Conservation (phyloP, 1,284 basidiomycete species). For the Neotropicomus parvogracilis region DNA sequence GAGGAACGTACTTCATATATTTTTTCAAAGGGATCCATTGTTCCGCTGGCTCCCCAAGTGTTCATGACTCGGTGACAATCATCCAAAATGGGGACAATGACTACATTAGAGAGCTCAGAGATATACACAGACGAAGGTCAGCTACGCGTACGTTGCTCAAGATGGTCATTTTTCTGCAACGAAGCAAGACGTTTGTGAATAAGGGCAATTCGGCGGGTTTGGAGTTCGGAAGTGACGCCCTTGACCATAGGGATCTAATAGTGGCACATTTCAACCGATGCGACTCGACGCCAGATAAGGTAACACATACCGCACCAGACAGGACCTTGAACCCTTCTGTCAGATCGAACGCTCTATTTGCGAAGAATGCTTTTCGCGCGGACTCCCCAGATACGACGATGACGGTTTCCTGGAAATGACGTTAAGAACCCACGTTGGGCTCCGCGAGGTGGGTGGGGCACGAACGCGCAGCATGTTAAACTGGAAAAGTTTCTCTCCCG, state of each 20-base stretch:
- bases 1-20: slow-evolving; percentile 56
- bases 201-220: slow-evolving; percentile 52
- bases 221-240: slow-evolving; percentile 67
- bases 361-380: slow-evolving; percentile 65
- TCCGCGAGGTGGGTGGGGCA: slow-evolving; percentile 10
- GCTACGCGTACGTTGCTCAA: slow-evolving; percentile 50
- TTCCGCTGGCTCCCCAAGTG: slow-evolving; percentile 57
- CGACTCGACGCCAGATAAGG: slow-evolving; percentile 4
- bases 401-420: slow-evolving; percentile 51
- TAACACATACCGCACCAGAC: slow-evolving; percentile 61
- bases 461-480: slow-evolving; percentile 56
- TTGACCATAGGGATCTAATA: slow-evolving; percentile 65
- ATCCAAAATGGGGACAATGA: slow-evolving; percentile 59
- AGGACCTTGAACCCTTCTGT: slow-evolving; percentile 73
- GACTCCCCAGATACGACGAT: slow-evolving; percentile 69
- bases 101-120: slow-evolving; percentile 34
- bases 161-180: slow-evolving; percentile 56
- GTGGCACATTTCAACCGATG: slow-evolving; percentile 8
- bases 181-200: slow-evolving; percentile 67
- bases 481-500: slow-evolving; percentile 60
- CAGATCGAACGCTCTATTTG: slow-evolving; percentile 63
- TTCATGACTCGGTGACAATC: slow-evolving; percentile 59
- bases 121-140: slow-evolving; percentile 5
- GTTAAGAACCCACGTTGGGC: slow-evolving; percentile 18
- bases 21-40: slow-evolving; percentile 64